These are phyloP conservation scores for Anacardium occidentale DNA, from an alignment of 345 rosid species.

Conservation along the genomic window DNA sequence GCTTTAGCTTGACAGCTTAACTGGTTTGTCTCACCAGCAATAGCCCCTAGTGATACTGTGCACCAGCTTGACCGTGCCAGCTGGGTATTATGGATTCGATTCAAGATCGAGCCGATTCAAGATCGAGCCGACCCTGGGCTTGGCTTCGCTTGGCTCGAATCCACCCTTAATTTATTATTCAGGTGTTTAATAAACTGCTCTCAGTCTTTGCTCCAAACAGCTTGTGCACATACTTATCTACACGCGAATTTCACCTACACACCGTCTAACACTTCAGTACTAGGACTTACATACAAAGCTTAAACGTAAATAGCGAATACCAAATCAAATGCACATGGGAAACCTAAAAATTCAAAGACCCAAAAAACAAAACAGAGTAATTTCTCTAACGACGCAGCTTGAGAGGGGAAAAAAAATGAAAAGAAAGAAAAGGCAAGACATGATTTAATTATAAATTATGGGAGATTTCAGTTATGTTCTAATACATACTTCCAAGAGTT, in stretches of 20 bases:
- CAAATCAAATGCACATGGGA: background rate
- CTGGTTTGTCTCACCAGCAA: too few species aligned
- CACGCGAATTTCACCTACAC: background rate
- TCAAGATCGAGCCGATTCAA: too few species aligned
- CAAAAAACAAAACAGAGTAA: background rate
- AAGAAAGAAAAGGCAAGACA: background rate
- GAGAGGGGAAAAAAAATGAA: too few species aligned
- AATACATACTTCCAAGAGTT: background rate
- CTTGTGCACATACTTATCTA: background rate
- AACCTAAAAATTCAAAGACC: background rate
- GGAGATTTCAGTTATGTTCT: background rate
- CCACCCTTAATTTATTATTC: too few species aligned
- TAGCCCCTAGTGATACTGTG: too few species aligned
- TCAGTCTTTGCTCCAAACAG: slow-evolving; percentile 27
- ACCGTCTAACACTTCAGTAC: background rate
- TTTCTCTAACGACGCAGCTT: background rate
- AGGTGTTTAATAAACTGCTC: background rate
- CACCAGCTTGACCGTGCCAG: too few species aligned
- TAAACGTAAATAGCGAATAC: background rate
- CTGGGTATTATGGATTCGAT: too few species aligned
- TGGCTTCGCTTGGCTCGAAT: too few species aligned
- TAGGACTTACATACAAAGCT: background rate
- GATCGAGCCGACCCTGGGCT: too few species aligned
- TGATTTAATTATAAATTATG: background rate
- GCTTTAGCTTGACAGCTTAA: too few species aligned